Percentiles rank a stretch among this genome's conserved stretches.
These are phyloP conservation scores for Penicillium sp. DNA, from an alignment of 2,329 filamentous ascomycete genomes.

Conservation along the genomic window DNA sequence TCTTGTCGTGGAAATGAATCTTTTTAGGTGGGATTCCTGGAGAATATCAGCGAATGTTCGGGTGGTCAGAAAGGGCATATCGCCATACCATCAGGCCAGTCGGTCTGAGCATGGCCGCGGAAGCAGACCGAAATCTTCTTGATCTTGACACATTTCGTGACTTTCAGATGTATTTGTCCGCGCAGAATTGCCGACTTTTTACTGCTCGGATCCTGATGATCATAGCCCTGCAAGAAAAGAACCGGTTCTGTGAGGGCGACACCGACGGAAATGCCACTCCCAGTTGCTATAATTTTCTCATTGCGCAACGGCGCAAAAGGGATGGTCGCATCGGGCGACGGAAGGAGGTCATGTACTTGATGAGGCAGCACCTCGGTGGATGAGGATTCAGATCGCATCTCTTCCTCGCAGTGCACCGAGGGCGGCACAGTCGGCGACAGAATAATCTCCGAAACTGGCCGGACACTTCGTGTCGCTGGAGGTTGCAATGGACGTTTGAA, in stretches of 20 bases:
- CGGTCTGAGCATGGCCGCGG: conserved; percentile 77
- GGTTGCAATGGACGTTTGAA: conserved; percentile 23
- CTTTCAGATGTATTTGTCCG: conserved; percentile 73
- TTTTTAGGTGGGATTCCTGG: conserved; percentile 80
- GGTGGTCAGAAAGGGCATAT: background rate
- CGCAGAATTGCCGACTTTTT: conserved; percentile 77
- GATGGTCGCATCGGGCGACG: conserved; percentile 27
- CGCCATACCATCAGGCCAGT: conserved; percentile 79
- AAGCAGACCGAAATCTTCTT: conserved; percentile 87
- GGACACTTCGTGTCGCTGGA: conserved; percentile 26
- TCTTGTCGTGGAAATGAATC: conserved; percentile 75
- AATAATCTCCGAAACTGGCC: conserved; percentile 38
- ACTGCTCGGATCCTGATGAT: conserved; percentile 50
- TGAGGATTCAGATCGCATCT: conserved; percentile 31
- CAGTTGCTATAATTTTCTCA: conserved; percentile 49
- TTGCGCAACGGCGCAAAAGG: conserved; percentile 39
- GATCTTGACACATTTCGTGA: conserved; percentile 87
- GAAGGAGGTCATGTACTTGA: conserved; percentile 20
- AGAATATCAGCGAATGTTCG: conserved; percentile 6
- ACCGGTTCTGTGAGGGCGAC: conserved; percentile 49
- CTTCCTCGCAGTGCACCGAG: conserved; percentile 20
- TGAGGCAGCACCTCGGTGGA: conserved; percentile 25
- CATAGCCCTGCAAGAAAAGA: conserved; percentile 49
- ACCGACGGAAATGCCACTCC: conserved; percentile 47
- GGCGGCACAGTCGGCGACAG: conserved; percentile 35